These are phyloP conservation scores for Thielaviopsis musarum DNA, from an alignment of 2,329 filamentous ascomycete genomes.

Conservation along the genomic window DNA sequence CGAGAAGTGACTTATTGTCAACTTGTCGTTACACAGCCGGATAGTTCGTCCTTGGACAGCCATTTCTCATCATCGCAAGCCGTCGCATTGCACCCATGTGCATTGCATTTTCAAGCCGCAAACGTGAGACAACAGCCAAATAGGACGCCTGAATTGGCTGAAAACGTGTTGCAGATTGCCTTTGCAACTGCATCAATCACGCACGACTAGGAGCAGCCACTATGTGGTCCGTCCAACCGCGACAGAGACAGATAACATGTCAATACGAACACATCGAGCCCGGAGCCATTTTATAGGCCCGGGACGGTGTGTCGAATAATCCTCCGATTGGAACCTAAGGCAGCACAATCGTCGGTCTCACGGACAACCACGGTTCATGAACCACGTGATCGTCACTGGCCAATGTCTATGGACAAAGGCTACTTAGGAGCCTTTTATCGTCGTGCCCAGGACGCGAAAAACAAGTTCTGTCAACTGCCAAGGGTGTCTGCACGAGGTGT, in stretches of 20 bases:
- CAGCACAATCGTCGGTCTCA: background rate
- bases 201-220: background rate
- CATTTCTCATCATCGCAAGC: no score
- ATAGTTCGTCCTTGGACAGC: background rate
- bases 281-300: background rate
- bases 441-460: conserved; percentile 20
- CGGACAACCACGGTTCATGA: background rate
- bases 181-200: background rate
- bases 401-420: background rate
- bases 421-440: conserved; percentile 19
- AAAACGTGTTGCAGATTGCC: background rate
- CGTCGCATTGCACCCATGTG: no score
- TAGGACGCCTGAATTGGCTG: background rate
- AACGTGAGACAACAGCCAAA: no score
- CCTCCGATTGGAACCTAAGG: background rate
- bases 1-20: background rate
- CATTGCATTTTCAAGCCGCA: no score
- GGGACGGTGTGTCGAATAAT: background rate
- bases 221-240: background rate
- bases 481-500: background rate
- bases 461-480: background rate
- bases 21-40: background rate
- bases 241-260: background rate
- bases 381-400: background rate
- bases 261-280: background rate